Conservation (phyloP, 805 yeast genomes). For the Candida corydali region DNA sequence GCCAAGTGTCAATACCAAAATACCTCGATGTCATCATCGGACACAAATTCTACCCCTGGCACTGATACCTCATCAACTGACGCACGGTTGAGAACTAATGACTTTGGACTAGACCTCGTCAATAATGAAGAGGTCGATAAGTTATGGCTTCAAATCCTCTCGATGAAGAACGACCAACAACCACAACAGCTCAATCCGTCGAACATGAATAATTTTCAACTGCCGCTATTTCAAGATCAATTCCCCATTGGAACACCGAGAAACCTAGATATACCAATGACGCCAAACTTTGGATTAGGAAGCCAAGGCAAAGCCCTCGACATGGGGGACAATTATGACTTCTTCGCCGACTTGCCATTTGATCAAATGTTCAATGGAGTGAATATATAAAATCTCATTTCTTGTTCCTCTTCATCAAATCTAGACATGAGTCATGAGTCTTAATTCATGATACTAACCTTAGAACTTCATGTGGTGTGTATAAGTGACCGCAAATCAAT, state of each 20-base stretch:
- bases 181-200: constrained; percentile 1
- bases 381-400: neutral
- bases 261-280: constrained; percentile 2
- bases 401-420: too few species aligned
- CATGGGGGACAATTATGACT: constrained; percentile 13
- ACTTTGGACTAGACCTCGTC: constrained; percentile 16
- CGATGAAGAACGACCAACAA: constrained; percentile 16
- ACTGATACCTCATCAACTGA: constrained; percentile 10
- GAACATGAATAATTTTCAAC: neutral
- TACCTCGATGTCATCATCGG: constrained; percentile 3
- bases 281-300: neutral
- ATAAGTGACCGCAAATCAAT: too few species aligned
- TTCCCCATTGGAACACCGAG: neutral
- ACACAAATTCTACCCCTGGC: constrained; percentile 10
- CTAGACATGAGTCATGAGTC: too few species aligned
- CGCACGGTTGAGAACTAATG: constrained; percentile 6
- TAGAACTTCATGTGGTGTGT: too few species aligned
- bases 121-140: constrained; percentile 29
- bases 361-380: constrained; percentile 10
- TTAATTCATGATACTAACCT: too few species aligned
- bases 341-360: constrained; percentile 25
- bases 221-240: neutral
- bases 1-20: constrained; percentile 1
- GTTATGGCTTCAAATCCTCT: constrained; percentile 32
- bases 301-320: neutral